These are phyloP conservation scores for Venturiaceae sp. DNA, from an alignment of 2,329 filamentous ascomycete genomes.

Conservation along the genomic window DNA sequence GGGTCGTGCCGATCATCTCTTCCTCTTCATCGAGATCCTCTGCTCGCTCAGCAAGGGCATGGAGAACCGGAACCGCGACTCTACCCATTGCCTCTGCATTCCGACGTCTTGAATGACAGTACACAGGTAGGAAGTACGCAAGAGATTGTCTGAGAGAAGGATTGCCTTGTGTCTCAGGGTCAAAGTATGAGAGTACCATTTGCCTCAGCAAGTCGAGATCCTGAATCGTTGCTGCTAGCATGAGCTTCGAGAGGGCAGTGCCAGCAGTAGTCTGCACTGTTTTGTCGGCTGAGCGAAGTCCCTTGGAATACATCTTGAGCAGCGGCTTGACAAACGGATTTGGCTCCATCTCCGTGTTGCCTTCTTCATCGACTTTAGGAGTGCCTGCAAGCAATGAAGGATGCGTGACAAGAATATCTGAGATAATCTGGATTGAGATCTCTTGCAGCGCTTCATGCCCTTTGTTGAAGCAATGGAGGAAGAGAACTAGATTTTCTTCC, in stretches of 20 bases:
- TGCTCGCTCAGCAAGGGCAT: constrained; percentile 51
- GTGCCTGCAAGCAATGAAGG: constrained; percentile 64
- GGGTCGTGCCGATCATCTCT: constrained; percentile 63
- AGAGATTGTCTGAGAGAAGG: constrained; percentile 76
- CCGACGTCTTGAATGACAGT: constrained; percentile 73
- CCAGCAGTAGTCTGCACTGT: constrained; percentile 75
- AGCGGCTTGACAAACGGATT: constrained; percentile 48
- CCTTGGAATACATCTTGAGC: constrained; percentile 77
- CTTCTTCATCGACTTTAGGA: constrained; percentile 23
- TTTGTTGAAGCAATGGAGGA: constrained; percentile 93
- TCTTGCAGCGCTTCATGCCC: constrained; percentile 85
- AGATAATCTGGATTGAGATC: constrained; percentile 82
- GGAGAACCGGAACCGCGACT: constrained; percentile 64
- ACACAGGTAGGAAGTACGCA: constrained; percentile 90
- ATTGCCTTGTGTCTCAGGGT: constrained; percentile 71
- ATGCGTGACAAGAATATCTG: constrained; percentile 85
- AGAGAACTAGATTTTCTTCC: constrained; percentile 82
- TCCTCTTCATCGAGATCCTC: constrained; percentile 58
- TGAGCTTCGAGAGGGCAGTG: constrained; percentile 73
- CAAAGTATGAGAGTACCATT: constrained; percentile 80
- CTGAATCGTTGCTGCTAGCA: constrained; percentile 66
- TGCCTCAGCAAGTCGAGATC: constrained; percentile 60
- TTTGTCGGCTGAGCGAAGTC: constrained; percentile 61
- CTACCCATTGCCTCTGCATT: constrained; percentile 76
- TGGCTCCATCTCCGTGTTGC: constrained; percentile 13